Evolutionary conservation across 2,329 filamentous ascomycete species (phyloP).

Genomic region (Fusarium torulosum): DNA sequence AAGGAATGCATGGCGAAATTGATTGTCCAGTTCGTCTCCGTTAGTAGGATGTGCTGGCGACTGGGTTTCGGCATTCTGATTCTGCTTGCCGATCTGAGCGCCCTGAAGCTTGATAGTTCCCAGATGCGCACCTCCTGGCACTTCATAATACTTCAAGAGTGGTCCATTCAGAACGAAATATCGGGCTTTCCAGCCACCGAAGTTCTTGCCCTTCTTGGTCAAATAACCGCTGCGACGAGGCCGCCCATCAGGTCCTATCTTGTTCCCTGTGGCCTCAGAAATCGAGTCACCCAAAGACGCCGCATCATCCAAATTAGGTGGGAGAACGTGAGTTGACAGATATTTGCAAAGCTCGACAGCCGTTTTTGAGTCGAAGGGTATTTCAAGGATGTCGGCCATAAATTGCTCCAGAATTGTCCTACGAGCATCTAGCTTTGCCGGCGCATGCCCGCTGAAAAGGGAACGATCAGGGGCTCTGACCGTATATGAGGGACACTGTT

Average conservation of each 20-base stretch:
- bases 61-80: conserved; percentile 62
- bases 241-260: conserved; percentile 71
- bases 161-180: conserved; percentile 72
- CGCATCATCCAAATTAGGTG: conserved; percentile 71
- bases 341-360: conserved; percentile 89
- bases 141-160: conserved; percentile 89
- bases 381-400: conserved; percentile 86
- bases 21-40: conserved; percentile 86
- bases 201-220: conserved; percentile 97
- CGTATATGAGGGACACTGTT: conserved; percentile 77
- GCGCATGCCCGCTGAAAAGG: conserved; percentile 91
- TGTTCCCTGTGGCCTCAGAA: conserved; percentile 50
- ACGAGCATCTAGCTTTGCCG: conserved; percentile 91
- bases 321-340: conserved; percentile 76
- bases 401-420: conserved; percentile 85
- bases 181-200: conserved; percentile 95
- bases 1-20: conserved; percentile 96
- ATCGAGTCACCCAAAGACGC: conserved; percentile 44
- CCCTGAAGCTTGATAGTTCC: conserved; percentile 92
- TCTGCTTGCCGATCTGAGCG: conserved; percentile 95
- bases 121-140: conserved; percentile 87
- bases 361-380: conserved; percentile 79
- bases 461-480: conserved; percentile 85
- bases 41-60: conserved; percentile 68
- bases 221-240: conserved; percentile 88